Evolutionary conservation across 2,329 filamentous ascomycete species (phyloP).

Genomic region (Colletotrichum tamarilloi): DNA sequence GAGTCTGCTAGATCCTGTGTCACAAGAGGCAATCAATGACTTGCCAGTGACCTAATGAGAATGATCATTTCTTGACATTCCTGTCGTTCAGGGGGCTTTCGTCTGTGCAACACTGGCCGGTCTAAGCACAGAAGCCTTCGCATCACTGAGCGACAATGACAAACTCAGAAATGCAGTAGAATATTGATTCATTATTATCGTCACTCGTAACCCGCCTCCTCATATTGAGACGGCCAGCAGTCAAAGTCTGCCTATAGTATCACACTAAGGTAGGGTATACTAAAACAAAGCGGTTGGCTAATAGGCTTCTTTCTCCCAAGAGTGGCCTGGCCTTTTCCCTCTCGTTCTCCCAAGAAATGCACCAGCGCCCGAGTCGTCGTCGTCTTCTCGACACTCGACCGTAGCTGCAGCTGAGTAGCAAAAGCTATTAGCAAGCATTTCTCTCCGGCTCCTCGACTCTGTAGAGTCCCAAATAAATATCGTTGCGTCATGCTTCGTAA

Average conservation of each 20-base stretch:
- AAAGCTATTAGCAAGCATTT: neutral
- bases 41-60: neutral
- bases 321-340: neutral
- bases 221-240: conserved; percentile 1
- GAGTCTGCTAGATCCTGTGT: neutral
- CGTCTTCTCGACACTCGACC: neutral
- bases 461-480: conserved; percentile 2
- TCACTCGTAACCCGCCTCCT: conserved; percentile 15
- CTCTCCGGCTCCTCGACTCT: conserved; percentile 4
- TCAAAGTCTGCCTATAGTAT: conserved; percentile 9
- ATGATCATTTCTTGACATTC: conserved; percentile 13
- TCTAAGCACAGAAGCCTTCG: neutral
- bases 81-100: neutral
- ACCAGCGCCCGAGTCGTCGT: neutral
- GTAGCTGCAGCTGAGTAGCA: neutral
- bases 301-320: neutral
- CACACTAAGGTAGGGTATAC: neutral
- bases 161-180: neutral
- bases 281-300: neutral
- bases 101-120: neutral
- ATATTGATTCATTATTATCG: conserved; percentile 11
- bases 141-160: neutral
- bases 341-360: neutral
- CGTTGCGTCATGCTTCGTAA: conserved; percentile 26
- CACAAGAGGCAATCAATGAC: neutral